These are phyloP conservation scores for Phytophthora ohioensis DNA, from an alignment of 352 stramenopile genomes.

Conservation along the genomic window DNA sequence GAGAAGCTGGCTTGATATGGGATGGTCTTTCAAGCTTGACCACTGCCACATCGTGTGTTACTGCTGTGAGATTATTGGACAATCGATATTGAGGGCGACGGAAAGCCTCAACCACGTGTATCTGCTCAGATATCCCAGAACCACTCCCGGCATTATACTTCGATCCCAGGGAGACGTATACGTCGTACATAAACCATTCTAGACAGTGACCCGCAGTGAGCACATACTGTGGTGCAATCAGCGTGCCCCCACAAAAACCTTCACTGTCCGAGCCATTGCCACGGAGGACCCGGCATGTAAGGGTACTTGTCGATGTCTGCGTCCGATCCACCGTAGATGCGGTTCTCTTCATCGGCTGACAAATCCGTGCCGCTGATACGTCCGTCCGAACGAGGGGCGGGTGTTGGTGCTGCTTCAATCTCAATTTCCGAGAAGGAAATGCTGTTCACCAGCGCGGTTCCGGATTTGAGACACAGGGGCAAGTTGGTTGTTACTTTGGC, in stretches of 20 bases:
- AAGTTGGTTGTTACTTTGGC: no score
- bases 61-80: neutral
- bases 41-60: slow-evolving; percentile 46
- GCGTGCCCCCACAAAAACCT: slow-evolving; percentile 45
- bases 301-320: neutral
- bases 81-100: slow-evolving; percentile 5
- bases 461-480: no score
- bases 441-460: neutral
- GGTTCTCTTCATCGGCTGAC: neutral
- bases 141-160: neutral
- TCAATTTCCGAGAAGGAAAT: neutral
- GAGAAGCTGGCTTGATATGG: slow-evolving; percentile 29
- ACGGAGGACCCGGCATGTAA: slow-evolving; percentile 4
- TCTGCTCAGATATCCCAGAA: slow-evolving; percentile 3
- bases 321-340: slow-evolving; percentile 10
- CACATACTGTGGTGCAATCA: slow-evolving; percentile 50
- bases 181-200: slow-evolving; percentile 7
- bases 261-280: neutral
- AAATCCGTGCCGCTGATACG: neutral
- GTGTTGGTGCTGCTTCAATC: no score
- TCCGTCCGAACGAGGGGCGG: no score
- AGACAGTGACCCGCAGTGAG: slow-evolving; percentile 71
- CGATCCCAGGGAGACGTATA: slow-evolving; percentile 11
- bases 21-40: slow-evolving; percentile 51
- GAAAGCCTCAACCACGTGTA: slow-evolving; percentile 8